Evolutionary conservation across 148 eudicot genomes (phyloP), one percentile per base, ranked within the genome.

Genomic region (Camellia lanceoleosa): DNA sequence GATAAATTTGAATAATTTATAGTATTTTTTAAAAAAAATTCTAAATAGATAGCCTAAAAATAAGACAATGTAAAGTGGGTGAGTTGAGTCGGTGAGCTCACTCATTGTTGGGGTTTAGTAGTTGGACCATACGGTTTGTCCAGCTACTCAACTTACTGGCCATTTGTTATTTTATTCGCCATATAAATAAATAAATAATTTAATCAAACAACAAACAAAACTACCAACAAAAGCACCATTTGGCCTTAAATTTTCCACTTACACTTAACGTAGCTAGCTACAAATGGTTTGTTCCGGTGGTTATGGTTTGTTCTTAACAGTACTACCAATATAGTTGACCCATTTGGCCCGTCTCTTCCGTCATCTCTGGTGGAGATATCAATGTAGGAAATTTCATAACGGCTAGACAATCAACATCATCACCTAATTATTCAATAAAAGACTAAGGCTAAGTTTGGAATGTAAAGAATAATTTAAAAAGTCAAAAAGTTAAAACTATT

Each of bases 111-210:
- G 82, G 78, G 64, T 74, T 75, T 64, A 55, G 77, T 82, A 4
- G 87, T 82, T 85, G 87, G 82, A 76, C 71, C 65, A 79, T 68
- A 15, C 61, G 38, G 38, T 42, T 76, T 79, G 79, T 71, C 74
- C 73, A 76, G 60, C 87, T 30, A 82, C 78, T 75, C 74, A 71
- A 75, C 82, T 70, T 30, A 30, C 38, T 68, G 46, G 5, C 41
- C 78, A 82, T 72, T 78, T 82, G 84, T 82, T 85, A 82, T 82
- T 82, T 82, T 82, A 80, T 85, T 67, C 55, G 69, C 30, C 2
- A 16, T 55, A 2, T 54, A 15, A 4, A 9, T 49, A 55, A 55
- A 52, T 30, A 30, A 30, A 30, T 30, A 30, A 30, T 30, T 30
- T 30, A 30, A 30, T 30, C 38, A 30, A 30, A 30, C 38, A 30